A percentile compares a stretch with the other conserved stretches of the same genome.
phyloP scores from a whole-genome alignment of 1,284 basidiomycete species.

The Sporisorium exsertum region DNA sequence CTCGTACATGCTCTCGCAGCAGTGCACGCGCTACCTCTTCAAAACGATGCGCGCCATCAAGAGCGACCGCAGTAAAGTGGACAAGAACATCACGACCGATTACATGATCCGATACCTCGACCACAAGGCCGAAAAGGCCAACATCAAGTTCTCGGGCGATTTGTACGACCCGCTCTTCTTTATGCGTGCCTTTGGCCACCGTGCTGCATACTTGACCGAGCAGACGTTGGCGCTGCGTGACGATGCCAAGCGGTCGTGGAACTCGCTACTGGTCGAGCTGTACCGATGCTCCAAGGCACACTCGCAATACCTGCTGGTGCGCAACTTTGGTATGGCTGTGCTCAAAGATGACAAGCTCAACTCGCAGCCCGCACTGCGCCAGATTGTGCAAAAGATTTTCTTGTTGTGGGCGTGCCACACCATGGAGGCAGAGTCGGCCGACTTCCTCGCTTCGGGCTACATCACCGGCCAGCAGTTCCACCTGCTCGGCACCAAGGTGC shows the following conservation, averaged over 20 bases:
- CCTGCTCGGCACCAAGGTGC: constrained; percentile 65
- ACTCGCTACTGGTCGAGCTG: constrained; percentile 69
- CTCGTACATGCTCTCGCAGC: constrained; percentile 70
- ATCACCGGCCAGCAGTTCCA: constrained; percentile 68
- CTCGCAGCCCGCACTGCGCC: constrained; percentile 67
- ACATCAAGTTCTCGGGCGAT: constrained; percentile 54
- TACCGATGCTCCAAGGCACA: constrained; percentile 66
- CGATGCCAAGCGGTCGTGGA: constrained; percentile 69
- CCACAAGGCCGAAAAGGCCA: constrained; percentile 63
- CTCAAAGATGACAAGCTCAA: constrained; percentile 69
- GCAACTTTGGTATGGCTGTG: constrained; percentile 70
- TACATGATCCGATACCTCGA: constrained; percentile 69
- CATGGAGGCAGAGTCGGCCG: constrained; percentile 65
- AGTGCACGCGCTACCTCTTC: constrained; percentile 70
- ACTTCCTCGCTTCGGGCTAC: constrained; percentile 70
- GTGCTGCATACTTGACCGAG: constrained; percentile 69
- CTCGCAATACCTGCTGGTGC: constrained; percentile 63
- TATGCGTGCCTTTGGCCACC: constrained; percentile 69
- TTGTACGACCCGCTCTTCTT: constrained; percentile 68
- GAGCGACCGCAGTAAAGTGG: constrained; percentile 45
- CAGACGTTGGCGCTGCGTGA: constrained; percentile 69
- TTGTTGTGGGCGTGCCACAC: constrained; percentile 58
- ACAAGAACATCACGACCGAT: constrained; percentile 66
- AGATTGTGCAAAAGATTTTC: constrained; percentile 68
- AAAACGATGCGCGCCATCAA: constrained; percentile 67